These are phyloP conservation scores for Heterobasidion annosum DNA, from an alignment of 1,284 basidiomycete species.

Conservation along the genomic window DNA sequence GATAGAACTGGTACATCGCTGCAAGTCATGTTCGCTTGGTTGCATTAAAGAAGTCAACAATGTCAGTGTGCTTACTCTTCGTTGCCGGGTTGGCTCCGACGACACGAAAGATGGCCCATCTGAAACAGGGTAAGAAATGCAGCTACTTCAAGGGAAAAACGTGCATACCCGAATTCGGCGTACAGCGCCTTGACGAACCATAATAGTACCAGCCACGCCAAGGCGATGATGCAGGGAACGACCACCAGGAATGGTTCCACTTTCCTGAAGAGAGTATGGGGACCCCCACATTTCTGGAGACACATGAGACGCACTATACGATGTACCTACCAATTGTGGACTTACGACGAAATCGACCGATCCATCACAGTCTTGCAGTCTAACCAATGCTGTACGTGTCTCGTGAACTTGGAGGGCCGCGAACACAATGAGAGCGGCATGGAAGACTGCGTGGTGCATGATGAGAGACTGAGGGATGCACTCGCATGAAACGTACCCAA, in stretches of 20 bases:
- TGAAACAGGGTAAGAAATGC: constrained; percentile 13
- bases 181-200: constrained; percentile 32
- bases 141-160: not conserved
- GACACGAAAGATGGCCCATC: constrained; percentile 81
- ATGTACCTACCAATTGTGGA: not conserved
- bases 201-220: constrained; percentile 25
- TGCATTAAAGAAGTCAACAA: not conserved
- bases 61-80: constrained; percentile 49
- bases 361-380: constrained; percentile 10
- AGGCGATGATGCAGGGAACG: constrained; percentile 27
- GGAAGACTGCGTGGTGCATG: constrained; percentile 45
- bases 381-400: constrained; percentile 51
- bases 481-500: constrained; percentile 34
- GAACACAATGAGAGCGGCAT: constrained; percentile 61
- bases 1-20: constrained; percentile 82
- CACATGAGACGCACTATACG: not conserved
- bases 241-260: constrained; percentile 35
- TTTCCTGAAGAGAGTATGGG: constrained; percentile 30
- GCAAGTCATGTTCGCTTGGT: not conserved
- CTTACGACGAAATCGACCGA: constrained; percentile 13
- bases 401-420: constrained; percentile 69
- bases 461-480: not conserved
- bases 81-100: constrained; percentile 74
- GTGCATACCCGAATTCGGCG: constrained; percentile 34
- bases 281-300: constrained; percentile 23